phyloP scores from a whole-genome alignment of 2,329 filamentous ascomycete genomes.

The Juglanconis oblonga region DNA sequence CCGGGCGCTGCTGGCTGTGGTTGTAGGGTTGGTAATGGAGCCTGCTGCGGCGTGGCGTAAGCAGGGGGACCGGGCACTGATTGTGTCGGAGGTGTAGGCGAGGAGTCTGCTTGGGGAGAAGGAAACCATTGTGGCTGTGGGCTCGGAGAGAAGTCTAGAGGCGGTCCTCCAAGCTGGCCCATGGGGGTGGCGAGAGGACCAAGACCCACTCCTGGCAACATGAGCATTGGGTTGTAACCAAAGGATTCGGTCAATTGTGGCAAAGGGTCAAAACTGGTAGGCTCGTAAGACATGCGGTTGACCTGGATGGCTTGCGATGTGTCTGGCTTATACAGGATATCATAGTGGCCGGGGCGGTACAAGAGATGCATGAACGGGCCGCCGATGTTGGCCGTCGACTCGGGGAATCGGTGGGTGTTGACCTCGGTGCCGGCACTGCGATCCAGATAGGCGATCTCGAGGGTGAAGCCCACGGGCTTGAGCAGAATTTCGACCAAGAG shows the following conservation, averaged over 20 bases:
- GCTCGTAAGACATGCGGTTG: slow-evolving; percentile 41
- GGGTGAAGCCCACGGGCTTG: slow-evolving; percentile 71
- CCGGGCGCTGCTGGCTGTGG: slow-evolving; percentile 30
- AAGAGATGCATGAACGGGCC: slow-evolving; percentile 55
- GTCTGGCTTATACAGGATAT: slow-evolving; percentile 69
- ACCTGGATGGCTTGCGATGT: slow-evolving; percentile 43
- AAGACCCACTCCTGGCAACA: slow-evolving; percentile 45
- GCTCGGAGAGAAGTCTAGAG: slow-evolving; percentile 28
- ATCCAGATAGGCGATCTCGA: slow-evolving; percentile 91
- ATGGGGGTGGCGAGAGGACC: slow-evolving; percentile 19
- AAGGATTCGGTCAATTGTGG: slow-evolving; percentile 26
- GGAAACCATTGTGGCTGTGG: slow-evolving; percentile 38
- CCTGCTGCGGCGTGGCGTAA: slow-evolving; percentile 20
- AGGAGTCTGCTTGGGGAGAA: slow-evolving; percentile 30
- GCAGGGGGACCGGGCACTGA: background rate
- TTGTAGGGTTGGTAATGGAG: slow-evolving; percentile 23
- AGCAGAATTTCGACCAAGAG: slow-evolving; percentile 77
- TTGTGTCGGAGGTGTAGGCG: slow-evolving; percentile 19
- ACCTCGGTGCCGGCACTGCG: slow-evolving; percentile 75
- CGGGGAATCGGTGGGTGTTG: slow-evolving; percentile 66
- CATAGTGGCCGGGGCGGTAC: slow-evolving; percentile 83
- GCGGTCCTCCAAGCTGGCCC: slow-evolving; percentile 20
- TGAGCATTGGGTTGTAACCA: slow-evolving; percentile 41
- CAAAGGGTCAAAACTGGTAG: slow-evolving; percentile 2
- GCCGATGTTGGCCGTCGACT: slow-evolving; percentile 40